phyloP scores from a whole-genome alignment of 1,139 yeast genomes.

The Pneumocystis wakefieldiae region DNA sequence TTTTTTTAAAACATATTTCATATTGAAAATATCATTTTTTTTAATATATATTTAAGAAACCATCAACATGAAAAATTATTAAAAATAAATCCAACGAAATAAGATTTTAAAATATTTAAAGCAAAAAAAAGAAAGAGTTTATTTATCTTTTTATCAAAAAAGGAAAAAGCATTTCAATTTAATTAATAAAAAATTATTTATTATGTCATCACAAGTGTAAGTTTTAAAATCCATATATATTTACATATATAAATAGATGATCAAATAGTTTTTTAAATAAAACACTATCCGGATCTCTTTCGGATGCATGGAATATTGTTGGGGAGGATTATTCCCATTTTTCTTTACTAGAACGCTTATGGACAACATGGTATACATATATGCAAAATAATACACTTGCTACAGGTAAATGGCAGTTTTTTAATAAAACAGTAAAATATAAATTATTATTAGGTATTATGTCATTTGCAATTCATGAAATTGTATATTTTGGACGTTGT shows the following conservation, averaged over 20 bases:
- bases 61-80: too few relatives aligned
- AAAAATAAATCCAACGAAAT: too few relatives aligned
- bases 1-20: too few relatives aligned
- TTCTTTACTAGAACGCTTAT: slow-evolving; percentile 40
- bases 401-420: slow-evolving; percentile 31
- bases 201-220: neutral
- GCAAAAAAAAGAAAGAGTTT: neutral
- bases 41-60: too few relatives aligned
- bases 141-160: neutral
- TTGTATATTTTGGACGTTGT: slow-evolving; percentile 75
- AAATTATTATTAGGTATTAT: slow-evolving; percentile 32
- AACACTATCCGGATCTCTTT: slow-evolving; percentile 1
- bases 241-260: neutral
- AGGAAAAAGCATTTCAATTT: neutral
- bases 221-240: neutral
- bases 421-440: neutral
- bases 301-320: slow-evolving; percentile 11
- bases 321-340: slow-evolving; percentile 16
- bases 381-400: slow-evolving; percentile 67
- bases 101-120: neutral
- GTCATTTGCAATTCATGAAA: slow-evolving; percentile 61
- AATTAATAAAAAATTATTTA: neutral
- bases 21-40: too few relatives aligned
- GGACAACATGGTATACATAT: slow-evolving; percentile 74
- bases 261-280: neutral